These are phyloP conservation scores for Capronia americana DNA, from an alignment of 2,329 filamentous ascomycete genomes.

Conservation along the genomic window DNA sequence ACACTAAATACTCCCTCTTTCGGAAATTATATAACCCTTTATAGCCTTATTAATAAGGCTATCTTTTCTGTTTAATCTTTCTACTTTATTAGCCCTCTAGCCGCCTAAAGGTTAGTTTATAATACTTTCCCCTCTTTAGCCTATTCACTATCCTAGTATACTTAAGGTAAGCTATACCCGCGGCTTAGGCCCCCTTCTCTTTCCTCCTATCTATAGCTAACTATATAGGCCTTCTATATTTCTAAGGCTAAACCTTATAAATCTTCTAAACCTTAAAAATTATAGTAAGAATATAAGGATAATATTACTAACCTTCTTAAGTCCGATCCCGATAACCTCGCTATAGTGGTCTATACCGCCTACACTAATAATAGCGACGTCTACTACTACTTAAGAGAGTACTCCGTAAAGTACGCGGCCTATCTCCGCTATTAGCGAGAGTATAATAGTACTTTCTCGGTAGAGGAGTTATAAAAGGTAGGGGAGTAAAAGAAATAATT, in stretches of 20 bases:
- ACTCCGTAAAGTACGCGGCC: neutral
- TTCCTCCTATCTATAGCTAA: neutral
- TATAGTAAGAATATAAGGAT: neutral
- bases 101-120: neutral
- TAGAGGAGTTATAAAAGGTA: neutral
- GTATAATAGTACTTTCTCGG: neutral
- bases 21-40: too few species aligned
- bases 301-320: neutral
- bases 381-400: neutral
- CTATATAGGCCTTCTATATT: neutral
- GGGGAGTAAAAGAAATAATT: constrained; percentile 6
- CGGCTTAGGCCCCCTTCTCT: neutral
- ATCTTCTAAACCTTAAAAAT: neutral
- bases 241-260: neutral
- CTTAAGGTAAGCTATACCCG: neutral
- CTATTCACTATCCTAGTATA: neutral
- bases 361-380: neutral
- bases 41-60: too few species aligned
- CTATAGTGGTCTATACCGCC: neutral
- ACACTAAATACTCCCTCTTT: too few species aligned
- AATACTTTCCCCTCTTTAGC: constrained; percentile 4
- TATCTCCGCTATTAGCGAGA: neutral
- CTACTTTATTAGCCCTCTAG: too few species aligned
- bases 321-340: neutral
- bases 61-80: too few species aligned